Evolutionary conservation across 1,139 yeast genomes (phyloP), one percentile per base, ranked within the genome.

Genomic region (Yamadazyma conglobata): DNA sequence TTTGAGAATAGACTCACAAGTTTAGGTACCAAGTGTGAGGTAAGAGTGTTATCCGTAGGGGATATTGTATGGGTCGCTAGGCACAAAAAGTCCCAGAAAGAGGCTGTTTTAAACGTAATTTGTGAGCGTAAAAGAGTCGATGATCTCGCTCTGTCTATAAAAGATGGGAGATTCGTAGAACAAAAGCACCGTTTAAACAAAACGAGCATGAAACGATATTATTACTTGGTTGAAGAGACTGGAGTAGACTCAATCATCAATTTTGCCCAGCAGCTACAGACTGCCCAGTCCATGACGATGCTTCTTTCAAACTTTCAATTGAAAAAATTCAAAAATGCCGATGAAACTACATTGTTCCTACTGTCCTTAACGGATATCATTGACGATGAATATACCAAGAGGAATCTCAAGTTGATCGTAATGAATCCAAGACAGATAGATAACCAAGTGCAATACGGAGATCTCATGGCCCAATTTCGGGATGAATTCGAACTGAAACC

Each of bases 11-110:
- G 80, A 24, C 60, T 91, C n/a, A 50, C 47, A 1, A 49, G 62
- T 10, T 54, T 68, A 15, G 79, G 78, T 0, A 61, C 84, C 1
- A 55, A 60, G 4, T 66, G 77, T 31, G 81, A 75, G 14, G 73
- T 73, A 0, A 57, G 75, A 29, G 64, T 83, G 2, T 61, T 93
- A 22, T 63, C 94, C 0, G 76, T 89, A 2, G 97, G 98, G 1
- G 99, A 93, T 61, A 79, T 82, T 1, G 46, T 84, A 7, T 93
- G 98, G 98, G 69, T 88, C 3, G 98, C 96, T 0, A 70, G 70
- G 37, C 73, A 88, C 48, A 70, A 60, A 31, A 46, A 39, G 0
- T 74, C 85, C 0, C 69, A 73, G 1, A 70, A 71, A 35, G 80
- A 79, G 35, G 88, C 80, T 3, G 80, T 86, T 1, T 56, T 93